phyloP scores from a whole-genome alignment of 768 basidiomycete species.

The Mycena vitilis region DNA sequence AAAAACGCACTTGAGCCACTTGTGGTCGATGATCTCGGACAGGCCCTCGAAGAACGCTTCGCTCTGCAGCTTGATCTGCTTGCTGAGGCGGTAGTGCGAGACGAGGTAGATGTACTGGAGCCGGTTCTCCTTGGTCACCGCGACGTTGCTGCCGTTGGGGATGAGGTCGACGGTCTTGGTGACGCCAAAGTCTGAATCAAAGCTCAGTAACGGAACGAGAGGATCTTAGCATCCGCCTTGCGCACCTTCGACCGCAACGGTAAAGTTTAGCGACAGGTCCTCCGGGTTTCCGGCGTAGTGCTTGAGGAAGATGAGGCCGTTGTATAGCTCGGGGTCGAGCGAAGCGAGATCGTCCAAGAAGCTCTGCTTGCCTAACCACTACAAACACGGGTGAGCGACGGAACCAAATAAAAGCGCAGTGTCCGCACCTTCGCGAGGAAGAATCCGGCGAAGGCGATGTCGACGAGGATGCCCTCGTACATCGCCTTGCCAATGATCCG shows the following conservation, averaged over 20 bases:
- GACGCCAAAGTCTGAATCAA: constrained; percentile 79
- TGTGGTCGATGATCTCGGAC: constrained; percentile 90
- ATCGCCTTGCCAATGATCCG: constrained; percentile 95
- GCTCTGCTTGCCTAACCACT: constrained; percentile 94
- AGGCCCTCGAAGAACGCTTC: constrained; percentile 93
- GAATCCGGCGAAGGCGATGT: constrained; percentile 95
- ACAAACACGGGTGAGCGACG: constrained; percentile 9
- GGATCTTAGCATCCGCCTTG: background rate
- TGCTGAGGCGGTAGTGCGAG: constrained; percentile 88
- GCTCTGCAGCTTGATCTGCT: constrained; percentile 88
- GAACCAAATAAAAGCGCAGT: background rate
- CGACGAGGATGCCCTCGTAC: constrained; percentile 95
- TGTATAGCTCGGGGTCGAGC: constrained; percentile 92
- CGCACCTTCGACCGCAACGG: constrained; percentile 86
- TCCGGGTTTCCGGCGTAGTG: constrained; percentile 89
- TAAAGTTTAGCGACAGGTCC: constrained; percentile 91
- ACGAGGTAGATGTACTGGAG: constrained; percentile 91
- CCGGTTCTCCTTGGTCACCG: constrained; percentile 90
- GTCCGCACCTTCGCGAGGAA: constrained; percentile 84
- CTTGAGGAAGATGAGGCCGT: constrained; percentile 92
- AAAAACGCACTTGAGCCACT: constrained; percentile 77
- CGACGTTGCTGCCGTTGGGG: constrained; percentile 81
- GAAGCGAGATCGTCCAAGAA: constrained; percentile 94
- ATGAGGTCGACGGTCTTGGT: constrained; percentile 82
- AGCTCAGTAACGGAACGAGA: background rate